A percentile compares a stretch with the other conserved stretches of the same genome.
These are phyloP conservation scores for Candida gigantensis DNA, from an alignment of 1,139 yeast species.

Conservation along the genomic window DNA sequence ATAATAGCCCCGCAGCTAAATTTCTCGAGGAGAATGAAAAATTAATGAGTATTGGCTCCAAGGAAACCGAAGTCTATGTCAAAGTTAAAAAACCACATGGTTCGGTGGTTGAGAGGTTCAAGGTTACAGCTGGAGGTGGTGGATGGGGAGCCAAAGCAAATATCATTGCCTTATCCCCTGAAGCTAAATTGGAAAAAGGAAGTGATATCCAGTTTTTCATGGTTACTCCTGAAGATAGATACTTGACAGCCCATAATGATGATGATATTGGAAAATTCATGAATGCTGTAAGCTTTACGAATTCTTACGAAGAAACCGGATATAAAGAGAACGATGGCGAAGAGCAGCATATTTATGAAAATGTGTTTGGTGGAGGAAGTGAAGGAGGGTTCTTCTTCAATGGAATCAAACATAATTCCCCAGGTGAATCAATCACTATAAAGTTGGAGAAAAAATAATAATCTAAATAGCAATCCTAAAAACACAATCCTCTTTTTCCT, in stretches of 20 bases:
- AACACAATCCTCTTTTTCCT: background rate
- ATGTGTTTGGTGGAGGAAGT: slow-evolving; percentile 47
- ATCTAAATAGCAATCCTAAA: too few relatives aligned
- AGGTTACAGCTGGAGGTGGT: slow-evolving; percentile 67
- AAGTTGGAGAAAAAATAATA: slow-evolving; percentile 6
- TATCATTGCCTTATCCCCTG: slow-evolving; percentile 59
- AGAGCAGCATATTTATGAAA: slow-evolving; percentile 18
- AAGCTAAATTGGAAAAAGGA: slow-evolving; percentile 46
- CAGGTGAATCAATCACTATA: slow-evolving; percentile 36
- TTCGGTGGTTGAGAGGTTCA: slow-evolving; percentile 28
- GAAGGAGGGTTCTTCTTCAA: slow-evolving; percentile 46
- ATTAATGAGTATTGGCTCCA: slow-evolving; percentile 46
- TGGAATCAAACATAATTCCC: slow-evolving; percentile 40
- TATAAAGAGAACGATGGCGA: slow-evolving; percentile 18
- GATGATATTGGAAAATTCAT: slow-evolving; percentile 8
- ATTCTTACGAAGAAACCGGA: slow-evolving; percentile 32
- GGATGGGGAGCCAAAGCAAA: slow-evolving; percentile 67
- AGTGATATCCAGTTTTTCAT: slow-evolving; percentile 50
- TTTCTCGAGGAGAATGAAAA: slow-evolving; percentile 45
- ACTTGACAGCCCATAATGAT: slow-evolving; percentile 7
- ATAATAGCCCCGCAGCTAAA: slow-evolving; percentile 52
- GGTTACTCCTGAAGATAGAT: slow-evolving; percentile 42
- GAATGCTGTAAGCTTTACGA: slow-evolving; percentile 25
- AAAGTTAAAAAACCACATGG: slow-evolving; percentile 25
- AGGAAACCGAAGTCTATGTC: slow-evolving; percentile 50